Evolutionary conservation across 2,329 filamentous ascomycete genomes (phyloP).

Genomic region (Scedosporium boydii): DNA sequence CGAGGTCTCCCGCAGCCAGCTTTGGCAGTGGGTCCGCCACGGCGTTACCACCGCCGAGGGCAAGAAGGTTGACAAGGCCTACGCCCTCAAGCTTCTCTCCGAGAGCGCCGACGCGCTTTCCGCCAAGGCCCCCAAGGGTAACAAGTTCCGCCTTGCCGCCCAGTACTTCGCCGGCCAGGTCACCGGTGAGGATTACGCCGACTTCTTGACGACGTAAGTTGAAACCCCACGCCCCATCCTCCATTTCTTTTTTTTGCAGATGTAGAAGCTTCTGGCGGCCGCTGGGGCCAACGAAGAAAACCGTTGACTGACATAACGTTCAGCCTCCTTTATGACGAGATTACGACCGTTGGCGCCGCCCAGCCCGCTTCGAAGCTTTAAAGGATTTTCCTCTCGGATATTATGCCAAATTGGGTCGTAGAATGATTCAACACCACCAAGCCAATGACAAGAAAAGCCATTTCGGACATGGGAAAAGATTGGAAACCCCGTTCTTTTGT

Average conservation of each 20-base stretch:
- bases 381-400: slow-evolving; percentile 11
- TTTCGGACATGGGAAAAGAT: not conserved
- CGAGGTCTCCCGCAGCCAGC: slow-evolving; percentile 86
- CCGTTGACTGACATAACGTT: slow-evolving; percentile 10
- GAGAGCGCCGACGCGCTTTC: slow-evolving; percentile 74
- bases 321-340: slow-evolving; percentile 80
- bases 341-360: slow-evolving; percentile 61
- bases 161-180: slow-evolving; percentile 91
- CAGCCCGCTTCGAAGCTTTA: slow-evolving; percentile 55
- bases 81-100: slow-evolving; percentile 75
- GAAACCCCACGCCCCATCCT: not conserved
- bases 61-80: slow-evolving; percentile 87
- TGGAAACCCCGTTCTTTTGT: not conserved
- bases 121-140: slow-evolving; percentile 68
- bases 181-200: slow-evolving; percentile 93
- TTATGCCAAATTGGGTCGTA: not conserved
- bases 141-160: slow-evolving; percentile 84
- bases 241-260: not conserved
- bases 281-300: not conserved
- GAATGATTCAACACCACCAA: not conserved
- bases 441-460: not conserved
- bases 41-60: slow-evolving; percentile 71
- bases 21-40: slow-evolving; percentile 90
- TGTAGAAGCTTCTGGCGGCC: not conserved
- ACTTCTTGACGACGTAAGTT: slow-evolving; percentile 79